A percentile compares a stretch with the other conserved stretches of the same genome.
These are phyloP conservation scores for Xerocomus potaroensis DNA, from an alignment of 768 basidiomycete genomes.

Conservation along the genomic window DNA sequence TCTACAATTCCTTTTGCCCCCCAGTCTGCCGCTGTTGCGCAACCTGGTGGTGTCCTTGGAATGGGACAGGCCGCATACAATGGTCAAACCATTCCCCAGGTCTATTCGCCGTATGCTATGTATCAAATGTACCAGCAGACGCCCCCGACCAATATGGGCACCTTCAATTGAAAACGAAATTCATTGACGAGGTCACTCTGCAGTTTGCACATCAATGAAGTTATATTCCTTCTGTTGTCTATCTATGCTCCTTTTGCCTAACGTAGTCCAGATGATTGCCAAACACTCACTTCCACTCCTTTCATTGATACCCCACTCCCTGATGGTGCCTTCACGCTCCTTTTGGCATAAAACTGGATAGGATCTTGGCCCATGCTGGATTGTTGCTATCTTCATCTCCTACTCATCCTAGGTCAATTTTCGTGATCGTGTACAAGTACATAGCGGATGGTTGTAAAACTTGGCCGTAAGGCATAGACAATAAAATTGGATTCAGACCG, in stretches of 20 bases:
- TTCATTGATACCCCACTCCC: constrained; percentile 30
- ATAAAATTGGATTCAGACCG: constrained; percentile 14
- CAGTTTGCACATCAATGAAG: constrained; percentile 22
- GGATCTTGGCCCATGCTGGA: constrained; percentile 30
- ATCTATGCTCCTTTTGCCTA: constrained; percentile 29
- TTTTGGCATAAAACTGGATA: constrained; percentile 22
- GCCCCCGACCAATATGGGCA: constrained; percentile 67
- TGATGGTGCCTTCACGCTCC: constrained; percentile 21
- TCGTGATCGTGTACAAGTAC: constrained; percentile 37
- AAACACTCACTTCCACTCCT: constrained; percentile 21
- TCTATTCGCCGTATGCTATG: constrained; percentile 75
- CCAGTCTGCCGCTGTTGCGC: constrained; percentile 59
- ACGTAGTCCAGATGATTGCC: constrained; percentile 25
- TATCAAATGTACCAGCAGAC: constrained; percentile 80
- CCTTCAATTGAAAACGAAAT: constrained; percentile 58
- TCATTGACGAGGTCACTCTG: constrained; percentile 41
- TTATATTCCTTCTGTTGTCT: constrained; percentile 31
- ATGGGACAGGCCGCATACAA: constrained; percentile 67
- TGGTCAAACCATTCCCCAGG: constrained; percentile 55
- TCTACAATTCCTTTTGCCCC: constrained; percentile 47
- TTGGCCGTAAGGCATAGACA: constrained; percentile 34
- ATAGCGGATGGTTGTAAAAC: constrained; percentile 37
- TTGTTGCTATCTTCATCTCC: constrained; percentile 27
- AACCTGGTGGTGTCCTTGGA: constrained; percentile 52
- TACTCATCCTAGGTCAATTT: constrained; percentile 31